Evolutionary conservation across 2,329 filamentous ascomycete genomes (phyloP).

Genomic region (Akanthomyces uredinophilus): DNA sequence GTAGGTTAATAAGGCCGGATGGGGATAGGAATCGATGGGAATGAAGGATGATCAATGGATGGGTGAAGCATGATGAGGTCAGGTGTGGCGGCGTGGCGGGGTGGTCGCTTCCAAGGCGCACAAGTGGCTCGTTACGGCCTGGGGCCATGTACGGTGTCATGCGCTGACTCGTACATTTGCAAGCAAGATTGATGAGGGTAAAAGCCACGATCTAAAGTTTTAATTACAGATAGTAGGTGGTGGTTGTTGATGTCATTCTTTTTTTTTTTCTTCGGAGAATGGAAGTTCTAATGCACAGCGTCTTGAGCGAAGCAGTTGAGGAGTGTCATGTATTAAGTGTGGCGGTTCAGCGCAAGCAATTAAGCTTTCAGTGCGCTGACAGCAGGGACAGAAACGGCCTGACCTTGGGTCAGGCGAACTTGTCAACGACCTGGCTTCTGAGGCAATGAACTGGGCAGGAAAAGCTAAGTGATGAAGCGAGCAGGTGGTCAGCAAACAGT

Average conservation of each 20-base stretch:
- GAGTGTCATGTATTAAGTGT: neutral
- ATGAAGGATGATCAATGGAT: neutral
- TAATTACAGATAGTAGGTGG: neutral
- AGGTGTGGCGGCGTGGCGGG: conserved; percentile 5
- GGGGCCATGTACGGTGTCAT: neutral
- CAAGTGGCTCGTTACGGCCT: neutral
- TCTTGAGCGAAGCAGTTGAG: neutral
- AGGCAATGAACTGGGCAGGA: neutral
- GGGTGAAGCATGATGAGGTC: conserved; percentile 3
- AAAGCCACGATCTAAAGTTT: neutral
- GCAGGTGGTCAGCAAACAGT: neutral
- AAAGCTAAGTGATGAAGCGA: neutral
- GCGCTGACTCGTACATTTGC: neutral
- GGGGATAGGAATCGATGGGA: neutral
- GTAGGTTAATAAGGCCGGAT: neutral
- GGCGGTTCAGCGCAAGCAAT: no score
- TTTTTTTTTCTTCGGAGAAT: neutral
- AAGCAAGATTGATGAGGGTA: neutral
- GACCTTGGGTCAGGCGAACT: no score
- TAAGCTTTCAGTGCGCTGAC: no score
- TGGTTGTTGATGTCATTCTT: neutral
- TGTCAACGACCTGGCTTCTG: neutral
- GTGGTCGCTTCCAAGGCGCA: neutral
- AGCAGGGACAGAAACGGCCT: no score
- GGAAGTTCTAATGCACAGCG: neutral